Base-by-base conservation (phyloP, 805 yeast genomes). In the Cyberlindnera bimundalis region DNA sequence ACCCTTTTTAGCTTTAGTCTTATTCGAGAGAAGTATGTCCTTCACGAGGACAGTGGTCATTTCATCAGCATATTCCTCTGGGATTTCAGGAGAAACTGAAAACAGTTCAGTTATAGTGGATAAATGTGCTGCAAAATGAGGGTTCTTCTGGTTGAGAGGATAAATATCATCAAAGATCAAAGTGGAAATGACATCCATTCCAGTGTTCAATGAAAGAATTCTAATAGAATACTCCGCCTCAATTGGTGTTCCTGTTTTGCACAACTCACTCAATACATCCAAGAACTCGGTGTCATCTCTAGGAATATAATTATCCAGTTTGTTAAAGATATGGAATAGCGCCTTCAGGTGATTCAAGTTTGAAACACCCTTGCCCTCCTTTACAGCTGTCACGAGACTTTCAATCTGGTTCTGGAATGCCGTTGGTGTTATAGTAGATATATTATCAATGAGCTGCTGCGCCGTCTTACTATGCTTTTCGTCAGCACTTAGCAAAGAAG, bases 141-240 rank as follows among this genome's bases (percentile, higher is more conserved):
- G 50, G 15, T 59, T 51, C 1, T 62, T 51, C 5, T 64, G 36
- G 42, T 73, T 61, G 14, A 82, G 59, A 0, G 89, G 91, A 51
- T 77, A 72, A 7, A 76, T 62, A 0, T 56, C 37, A 3, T 61
- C 59, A 25, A 72, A 62, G 6, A 79, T 60, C 14, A 65, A 60
- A 1, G 65, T 56, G 5, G 70, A 56, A 10, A 66, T 59, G 2
- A 62, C 55, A 15, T 73, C 76, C 19, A 70, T 70, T 36, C 62
- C 62, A 3, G 67, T 59, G 3, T 71, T 60, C n/a, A 76, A 64
- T 2, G 78, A 70, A 7, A 85, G 46, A 6, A 84, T 62, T 53
- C 77, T 79, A 8, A 78, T 64, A 0, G 90, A 73, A 55, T 80
- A 84, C 52, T 71, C 78, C 0, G 91, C 81, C 51, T 81, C 87